Evolutionary conservation across 495 filamentous ascomycete genomes (phyloP), one percentile per base, ranked within the genome.

Genomic region (Recurvomyces mirabilis): DNA sequence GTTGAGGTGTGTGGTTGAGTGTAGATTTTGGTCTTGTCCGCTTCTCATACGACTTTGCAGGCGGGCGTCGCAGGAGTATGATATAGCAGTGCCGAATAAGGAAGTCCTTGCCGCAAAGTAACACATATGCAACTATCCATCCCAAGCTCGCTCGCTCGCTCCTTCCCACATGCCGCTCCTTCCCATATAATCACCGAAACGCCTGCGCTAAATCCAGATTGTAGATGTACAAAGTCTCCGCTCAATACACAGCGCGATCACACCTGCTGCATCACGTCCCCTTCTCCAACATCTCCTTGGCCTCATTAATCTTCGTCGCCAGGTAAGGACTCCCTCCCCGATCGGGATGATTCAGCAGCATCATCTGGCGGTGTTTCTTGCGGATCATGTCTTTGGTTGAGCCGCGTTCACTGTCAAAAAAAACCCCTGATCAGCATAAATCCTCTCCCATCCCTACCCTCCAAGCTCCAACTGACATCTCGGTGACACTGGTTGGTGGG

Each of bases 281-380:
- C 68, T 94, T 96, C 63, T 96, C 89, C 56, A 96, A 59, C 52
- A 95, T 81, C 62, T 96, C 89, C 63, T 96, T 96, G 30, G 89
- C 89, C 64, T 96, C 89, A 64, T 96, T 96, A 60, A 96, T 82
- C 62, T 98, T 98, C 34, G 87, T 93, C 7, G 91, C 91, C 43
- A 98, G 62, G 62, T 95, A 99, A 23, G 91, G 91, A 60, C 87
- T 94, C 15, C 91, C 91, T 40, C 91, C 91, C 50, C 91, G 84
- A 65, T 99, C 91, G 23, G 91, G 91, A 65, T 99, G 91, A 67
- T 99, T 99, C 49, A 93, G 69, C 40, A 99, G 74, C 91, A 99
- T 99, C 39, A 96, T 78, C 47, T 83, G 85, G 25, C 91, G 78
- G 68, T 99, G 91, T 52, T 89, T 87, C 70, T 96, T 95, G 57